Evolutionary conservation across 306 rosid genomes (phyloP).

Genomic region (Cotoneaster glaucophyllus): DNA sequence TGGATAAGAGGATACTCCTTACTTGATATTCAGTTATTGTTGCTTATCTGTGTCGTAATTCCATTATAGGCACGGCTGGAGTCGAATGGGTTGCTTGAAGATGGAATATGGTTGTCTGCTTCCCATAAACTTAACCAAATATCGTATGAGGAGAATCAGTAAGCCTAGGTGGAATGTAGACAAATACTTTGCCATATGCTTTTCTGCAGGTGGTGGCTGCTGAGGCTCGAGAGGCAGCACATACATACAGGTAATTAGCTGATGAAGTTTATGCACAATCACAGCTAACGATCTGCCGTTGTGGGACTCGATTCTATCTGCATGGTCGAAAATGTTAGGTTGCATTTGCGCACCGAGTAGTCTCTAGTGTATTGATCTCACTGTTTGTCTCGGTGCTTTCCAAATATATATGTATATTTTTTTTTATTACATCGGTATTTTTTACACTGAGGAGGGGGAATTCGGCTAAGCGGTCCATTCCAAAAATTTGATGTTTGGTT

Average conservation of each 20-base stretch:
- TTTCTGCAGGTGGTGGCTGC: neutral
- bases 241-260: neutral
- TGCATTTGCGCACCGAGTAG: neutral
- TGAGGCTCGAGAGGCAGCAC: neutral
- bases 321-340: neutral
- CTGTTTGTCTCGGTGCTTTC: neutral
- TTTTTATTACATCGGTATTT: too few relatives aligned
- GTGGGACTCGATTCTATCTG: neutral
- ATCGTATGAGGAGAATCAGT: neutral
- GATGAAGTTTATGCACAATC: neutral
- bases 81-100: constrained; percentile 29
- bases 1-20: neutral
- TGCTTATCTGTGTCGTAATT: constrained; percentile 15
- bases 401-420: too few relatives aligned
- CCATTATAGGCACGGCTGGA: constrained; percentile 36
- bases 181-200: neutral
- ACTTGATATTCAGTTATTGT: neutral
- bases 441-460: too few relatives aligned
- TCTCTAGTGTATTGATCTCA: neutral
- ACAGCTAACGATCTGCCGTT: neutral
- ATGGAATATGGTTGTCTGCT: constrained; percentile 19
- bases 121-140: constrained; percentile 12
- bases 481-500: neutral
- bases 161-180: constrained; percentile 4
- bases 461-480: too few relatives aligned